phyloP scores from a whole-genome alignment of 495 filamentous ascomycete genomes.

The Penicillium antarcticum region DNA sequence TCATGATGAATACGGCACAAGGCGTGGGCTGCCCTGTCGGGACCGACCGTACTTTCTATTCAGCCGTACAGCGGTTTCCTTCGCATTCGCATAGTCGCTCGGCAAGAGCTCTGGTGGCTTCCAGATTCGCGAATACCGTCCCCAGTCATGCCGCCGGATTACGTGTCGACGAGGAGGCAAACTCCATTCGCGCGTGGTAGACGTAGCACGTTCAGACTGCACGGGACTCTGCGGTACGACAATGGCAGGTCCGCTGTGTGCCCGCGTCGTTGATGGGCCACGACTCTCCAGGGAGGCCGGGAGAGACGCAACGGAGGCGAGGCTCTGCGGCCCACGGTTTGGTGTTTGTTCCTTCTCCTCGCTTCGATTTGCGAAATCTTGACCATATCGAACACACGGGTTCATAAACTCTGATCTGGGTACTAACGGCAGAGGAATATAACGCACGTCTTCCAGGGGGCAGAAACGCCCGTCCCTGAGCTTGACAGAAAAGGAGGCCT shows the following conservation, averaged over 20 bases:
- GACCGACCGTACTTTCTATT: no score
- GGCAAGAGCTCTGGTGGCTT: no score
- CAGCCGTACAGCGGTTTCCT: no score
- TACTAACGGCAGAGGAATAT: background rate
- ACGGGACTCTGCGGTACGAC: background rate
- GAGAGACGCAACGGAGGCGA: background rate
- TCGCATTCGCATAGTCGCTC: no score
- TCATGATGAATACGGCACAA: no score
- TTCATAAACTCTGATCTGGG: slow-evolving; percentile 2
- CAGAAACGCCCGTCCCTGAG: background rate
- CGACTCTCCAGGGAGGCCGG: background rate
- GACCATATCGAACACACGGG: background rate
- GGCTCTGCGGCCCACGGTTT: background rate
- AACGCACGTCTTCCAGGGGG: background rate
- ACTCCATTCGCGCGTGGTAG: background rate
- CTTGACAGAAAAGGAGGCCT: background rate
- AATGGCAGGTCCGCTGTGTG: background rate
- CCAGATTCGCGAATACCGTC: no score
- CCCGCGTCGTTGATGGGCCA: background rate
- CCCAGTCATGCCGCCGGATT: no score
- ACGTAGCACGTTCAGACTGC: background rate
- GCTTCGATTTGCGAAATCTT: background rate
- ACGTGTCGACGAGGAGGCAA: background rate
- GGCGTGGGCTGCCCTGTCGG: no score
- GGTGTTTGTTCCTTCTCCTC: background rate